A percentile compares a stretch with the other conserved stretches of the same genome.
Conservation (phyloP, 371 early-diverging fungal species). For the Quaeritorhiza haematococci region DNA sequence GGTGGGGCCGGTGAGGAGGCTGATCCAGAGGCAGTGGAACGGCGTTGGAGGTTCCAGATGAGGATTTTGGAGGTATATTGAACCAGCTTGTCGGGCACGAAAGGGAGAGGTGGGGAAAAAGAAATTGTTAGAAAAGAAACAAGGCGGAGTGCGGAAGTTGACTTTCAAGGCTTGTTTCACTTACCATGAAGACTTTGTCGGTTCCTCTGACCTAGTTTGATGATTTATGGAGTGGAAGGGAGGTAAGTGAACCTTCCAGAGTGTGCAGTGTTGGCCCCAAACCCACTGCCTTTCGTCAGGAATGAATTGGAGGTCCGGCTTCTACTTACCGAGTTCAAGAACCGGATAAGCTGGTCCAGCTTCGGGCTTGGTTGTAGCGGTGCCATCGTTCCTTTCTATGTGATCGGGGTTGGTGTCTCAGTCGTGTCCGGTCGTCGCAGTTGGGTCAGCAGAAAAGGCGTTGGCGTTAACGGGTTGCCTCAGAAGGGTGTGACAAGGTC, state of each 20-base stretch:
- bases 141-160: neutral
- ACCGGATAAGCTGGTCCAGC: constrained; percentile 23
- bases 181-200: constrained; percentile 93
- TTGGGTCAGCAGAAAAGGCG: too few species aligned
- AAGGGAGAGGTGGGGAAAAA: neutral
- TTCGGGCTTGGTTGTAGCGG: neutral
- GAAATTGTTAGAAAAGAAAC: neutral
- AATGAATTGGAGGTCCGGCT: neutral
- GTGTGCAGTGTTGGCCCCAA: neutral
- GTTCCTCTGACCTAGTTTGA: constrained; percentile 75
- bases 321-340: constrained; percentile 26
- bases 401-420: too few species aligned
- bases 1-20: constrained; percentile 22
- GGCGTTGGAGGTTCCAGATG: constrained; percentile 58
- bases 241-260: neutral
- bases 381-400: neutral
- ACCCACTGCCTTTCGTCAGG: neutral
- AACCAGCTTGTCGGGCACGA: constrained; percentile 51
- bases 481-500: too few species aligned
- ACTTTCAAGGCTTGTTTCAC: neutral
- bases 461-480: too few species aligned
- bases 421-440: too few species aligned
- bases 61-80: constrained; percentile 88
- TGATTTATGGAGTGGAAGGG: constrained; percentile 27
- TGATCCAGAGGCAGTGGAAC: constrained; percentile 21